Base-by-base conservation (phyloP, 768 basidiomycete genomes). In the Amanita subjunquillea region DNA sequence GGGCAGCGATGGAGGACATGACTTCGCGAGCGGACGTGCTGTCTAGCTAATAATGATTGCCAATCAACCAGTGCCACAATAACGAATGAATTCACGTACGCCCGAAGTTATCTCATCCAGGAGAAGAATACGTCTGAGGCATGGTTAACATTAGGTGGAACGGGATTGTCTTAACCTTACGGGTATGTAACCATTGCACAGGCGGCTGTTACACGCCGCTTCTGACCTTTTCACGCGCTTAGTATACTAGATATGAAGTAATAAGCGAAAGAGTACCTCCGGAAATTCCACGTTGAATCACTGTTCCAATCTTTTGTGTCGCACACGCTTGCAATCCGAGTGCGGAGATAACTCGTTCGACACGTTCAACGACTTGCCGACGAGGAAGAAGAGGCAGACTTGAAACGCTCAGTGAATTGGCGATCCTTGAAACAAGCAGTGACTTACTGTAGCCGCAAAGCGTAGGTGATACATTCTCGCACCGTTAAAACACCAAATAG, bases 101-200 rank as follows among this genome's bases (percentile, higher is more conserved):
- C 39, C 39, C 7, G 39, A 40, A n/a, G 39, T 40, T 7, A 40
- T 40, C 20, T 40, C 39, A 40, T 40, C 39, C 17, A 40, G 39
- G 17, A 40, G 39, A 22, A 40, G 39, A 10, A 40, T 40, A 20
- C 39, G 39, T 22, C 39, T 40, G 3, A 20, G n/a, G 9, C 3
- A 17, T 17, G 7, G n/a, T 40, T 22, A 40, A 40, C 1, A n/a
- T 7, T 40, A n/a, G 7, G 9, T 10, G 3, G 3, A 17, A 40
- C 1, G n/a, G 9, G 23, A 29, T 12, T 12, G 13, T 36, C 41
- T 13, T 42, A 12, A 63, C 69, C 17, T 56, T 55, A 71, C 53
- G 83, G 82, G 38, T 72, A 70, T 15, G 79, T 76, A 36, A 85
- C 80, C 61, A 84, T 71, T 2, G 77, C 73, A 56, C 76, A 77